Conservation (phyloP, 768 basidiomycete genomes). For the Boletus insuetus region DNA sequence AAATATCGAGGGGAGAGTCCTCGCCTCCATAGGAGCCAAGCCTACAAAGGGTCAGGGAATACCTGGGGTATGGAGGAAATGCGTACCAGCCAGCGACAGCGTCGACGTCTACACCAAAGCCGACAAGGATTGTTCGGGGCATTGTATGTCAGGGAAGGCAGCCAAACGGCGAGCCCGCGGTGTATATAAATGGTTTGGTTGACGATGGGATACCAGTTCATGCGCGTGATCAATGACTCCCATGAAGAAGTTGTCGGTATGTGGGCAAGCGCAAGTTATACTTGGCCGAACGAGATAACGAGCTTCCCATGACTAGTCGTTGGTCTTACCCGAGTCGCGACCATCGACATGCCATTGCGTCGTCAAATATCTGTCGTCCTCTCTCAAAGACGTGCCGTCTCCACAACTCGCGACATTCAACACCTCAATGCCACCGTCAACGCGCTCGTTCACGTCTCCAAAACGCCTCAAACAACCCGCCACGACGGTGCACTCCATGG, state of each 20-base stretch:
- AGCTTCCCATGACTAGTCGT: too few relatives aligned
- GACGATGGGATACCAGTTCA: too few relatives aligned
- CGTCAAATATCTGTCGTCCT: not conserved
- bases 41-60: conserved; percentile 33
- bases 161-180: too few relatives aligned
- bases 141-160: conserved; percentile 27
- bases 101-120: conserved; percentile 74
- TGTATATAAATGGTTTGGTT: too few relatives aligned
- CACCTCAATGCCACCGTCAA: conserved; percentile 45
- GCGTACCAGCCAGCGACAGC: conserved; percentile 70
- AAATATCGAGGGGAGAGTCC: conserved; percentile 67
- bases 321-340: too few relatives aligned
- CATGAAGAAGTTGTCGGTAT: too few relatives aligned
- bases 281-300: too few relatives aligned
- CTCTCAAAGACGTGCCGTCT: conserved; percentile 5
- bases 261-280: too few relatives aligned
- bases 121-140: conserved; percentile 55
- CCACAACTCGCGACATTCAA: conserved; percentile 4
- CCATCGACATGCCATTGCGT: not conserved
- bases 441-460: conserved; percentile 45
- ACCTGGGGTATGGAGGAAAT: not conserved
- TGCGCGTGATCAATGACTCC: too few relatives aligned
- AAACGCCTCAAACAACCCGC: not conserved
- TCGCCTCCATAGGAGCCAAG: conserved; percentile 76
- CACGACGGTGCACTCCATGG: conserved; percentile 34